A percentile compares a stretch with the other conserved stretches of the same genome.
Conservation (phyloP, 2,329 filamentous ascomycete genomes). For the Neospermospora avenae region DNA sequence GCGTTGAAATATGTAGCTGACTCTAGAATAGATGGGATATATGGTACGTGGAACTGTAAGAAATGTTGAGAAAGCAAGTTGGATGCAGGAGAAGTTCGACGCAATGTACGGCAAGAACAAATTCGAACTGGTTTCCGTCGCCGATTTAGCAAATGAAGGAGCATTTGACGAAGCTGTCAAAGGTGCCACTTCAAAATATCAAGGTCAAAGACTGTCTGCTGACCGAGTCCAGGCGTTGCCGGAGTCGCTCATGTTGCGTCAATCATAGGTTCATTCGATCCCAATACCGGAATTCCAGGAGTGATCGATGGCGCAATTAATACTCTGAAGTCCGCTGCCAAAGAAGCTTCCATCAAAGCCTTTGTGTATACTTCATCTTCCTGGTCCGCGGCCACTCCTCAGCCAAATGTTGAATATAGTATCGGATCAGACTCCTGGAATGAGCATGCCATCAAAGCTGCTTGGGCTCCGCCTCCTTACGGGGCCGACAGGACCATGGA, state of each 20-base stretch:
- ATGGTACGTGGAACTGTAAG: conserved; percentile 45
- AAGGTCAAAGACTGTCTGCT: not conserved
- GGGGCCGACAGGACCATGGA: conserved; percentile 8
- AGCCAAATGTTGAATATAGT: conserved; percentile 22
- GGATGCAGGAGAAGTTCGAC: conserved; percentile 34
- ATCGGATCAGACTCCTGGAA: conserved; percentile 37
- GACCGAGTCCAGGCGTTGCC: conserved; percentile 20
- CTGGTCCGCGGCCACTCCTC: conserved; percentile 25
- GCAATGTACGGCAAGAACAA: conserved; percentile 35
- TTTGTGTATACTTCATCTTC: conserved; percentile 40
- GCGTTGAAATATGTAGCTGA: not conserved
- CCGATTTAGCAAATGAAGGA: conserved; percentile 33
- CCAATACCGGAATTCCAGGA: conserved; percentile 39
- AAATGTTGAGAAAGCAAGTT: conserved; percentile 34
- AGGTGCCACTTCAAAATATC: conserved; percentile 4
- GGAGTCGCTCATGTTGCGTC: conserved; percentile 41
- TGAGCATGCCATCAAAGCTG: conserved; percentile 33
- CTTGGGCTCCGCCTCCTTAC: conserved; percentile 40
- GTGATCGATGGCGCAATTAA: conserved; percentile 32
- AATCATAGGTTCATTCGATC: conserved; percentile 37
- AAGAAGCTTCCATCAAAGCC: conserved; percentile 36
- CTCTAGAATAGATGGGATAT: conserved; percentile 36
- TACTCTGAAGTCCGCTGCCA: conserved; percentile 38
- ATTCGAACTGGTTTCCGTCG: conserved; percentile 37
- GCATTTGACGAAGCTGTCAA: conserved; percentile 29